Evolutionary conservation across 2,329 filamentous ascomycete genomes (phyloP).

Genomic region (Pezicula carpinea): DNA sequence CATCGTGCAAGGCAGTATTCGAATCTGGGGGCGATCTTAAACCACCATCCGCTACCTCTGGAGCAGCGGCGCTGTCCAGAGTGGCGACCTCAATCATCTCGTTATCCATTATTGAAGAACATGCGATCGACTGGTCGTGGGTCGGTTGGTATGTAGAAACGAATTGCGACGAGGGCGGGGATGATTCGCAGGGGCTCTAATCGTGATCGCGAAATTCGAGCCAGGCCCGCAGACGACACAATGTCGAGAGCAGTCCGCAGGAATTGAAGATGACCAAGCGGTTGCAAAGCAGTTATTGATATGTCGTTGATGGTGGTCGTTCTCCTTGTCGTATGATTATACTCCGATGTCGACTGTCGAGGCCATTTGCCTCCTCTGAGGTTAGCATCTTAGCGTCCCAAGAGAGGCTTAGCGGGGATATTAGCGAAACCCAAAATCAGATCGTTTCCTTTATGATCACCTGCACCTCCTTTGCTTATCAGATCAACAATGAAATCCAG

Average conservation of each 20-base stretch:
- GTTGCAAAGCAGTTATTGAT: background rate
- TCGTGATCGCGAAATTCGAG: background rate
- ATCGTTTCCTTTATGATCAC: background rate
- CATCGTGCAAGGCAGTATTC: slow-evolving; percentile 54
- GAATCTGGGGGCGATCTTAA: slow-evolving; percentile 61
- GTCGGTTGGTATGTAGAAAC: background rate
- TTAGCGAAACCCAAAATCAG: background rate
- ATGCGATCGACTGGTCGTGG: slow-evolving; percentile 19
- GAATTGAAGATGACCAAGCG: background rate
- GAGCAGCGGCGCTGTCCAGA: slow-evolving; percentile 3
- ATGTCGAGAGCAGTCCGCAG: background rate
- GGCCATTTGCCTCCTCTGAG: background rate
- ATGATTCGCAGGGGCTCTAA: background rate
- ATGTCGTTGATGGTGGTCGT: background rate
- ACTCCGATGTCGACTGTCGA: background rate
- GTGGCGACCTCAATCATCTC: slow-evolving; percentile 19
- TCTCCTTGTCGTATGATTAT: background rate
- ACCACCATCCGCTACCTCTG: slow-evolving; percentile 19
- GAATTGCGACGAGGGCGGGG: background rate
- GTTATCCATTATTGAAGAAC: slow-evolving; percentile 21
- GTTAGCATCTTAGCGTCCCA: background rate
- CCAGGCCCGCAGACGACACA: background rate
- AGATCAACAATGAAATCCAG: background rate
- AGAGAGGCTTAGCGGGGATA: background rate
- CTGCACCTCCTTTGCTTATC: background rate